A percentile compares a stretch with the other conserved stretches of the same genome.
phyloP scores from a whole-genome alignment of 208 protist species.

The Trypanosoma conorhini region DNA sequence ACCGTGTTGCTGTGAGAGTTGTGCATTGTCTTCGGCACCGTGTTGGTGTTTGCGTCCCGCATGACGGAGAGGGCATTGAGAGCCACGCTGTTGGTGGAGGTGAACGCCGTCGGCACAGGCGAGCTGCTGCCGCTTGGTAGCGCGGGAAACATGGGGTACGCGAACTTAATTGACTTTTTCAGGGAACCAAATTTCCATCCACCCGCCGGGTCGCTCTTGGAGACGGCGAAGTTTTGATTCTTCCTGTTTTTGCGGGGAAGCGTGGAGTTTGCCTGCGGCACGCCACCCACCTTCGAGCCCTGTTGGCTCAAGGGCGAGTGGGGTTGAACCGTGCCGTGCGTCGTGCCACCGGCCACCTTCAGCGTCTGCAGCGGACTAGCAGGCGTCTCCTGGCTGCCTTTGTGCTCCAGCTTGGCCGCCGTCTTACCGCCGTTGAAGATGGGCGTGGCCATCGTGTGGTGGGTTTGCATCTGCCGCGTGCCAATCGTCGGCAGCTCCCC shows the following conservation, averaged over 20 bases:
- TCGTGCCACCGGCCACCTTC: constrained; percentile 13
- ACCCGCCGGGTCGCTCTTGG: not conserved
- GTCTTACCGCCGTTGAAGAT: constrained; percentile 9
- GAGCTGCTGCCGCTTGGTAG: constrained; percentile 12
- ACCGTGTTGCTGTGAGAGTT: constrained; percentile 8
- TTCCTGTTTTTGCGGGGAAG: not conserved
- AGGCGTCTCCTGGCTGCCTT: constrained; percentile 2
- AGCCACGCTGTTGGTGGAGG: constrained; percentile 5
- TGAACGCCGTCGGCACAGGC: constrained; percentile 2
- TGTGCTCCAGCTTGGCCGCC: constrained; percentile 8
- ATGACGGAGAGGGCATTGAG: constrained; percentile 9
- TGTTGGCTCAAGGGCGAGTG: constrained; percentile 7
- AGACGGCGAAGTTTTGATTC: not conserved
- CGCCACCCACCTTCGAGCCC: not conserved
- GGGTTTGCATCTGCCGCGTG: constrained; percentile 12
- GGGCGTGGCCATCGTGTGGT: not conserved
- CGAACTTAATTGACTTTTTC: constrained; percentile 17
- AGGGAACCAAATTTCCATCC: constrained; percentile 10
- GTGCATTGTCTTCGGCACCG: constrained; percentile 2
- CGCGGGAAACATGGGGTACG: constrained; percentile 19
- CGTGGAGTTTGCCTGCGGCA: not conserved
- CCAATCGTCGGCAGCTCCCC: constrained; percentile 22
- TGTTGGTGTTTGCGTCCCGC: constrained; percentile 19
- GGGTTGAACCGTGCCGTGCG: not conserved
- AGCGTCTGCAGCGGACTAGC: constrained; percentile 8